A percentile compares a stretch with the other conserved stretches of the same genome.
Evolutionary conservation across 371 early-diverging fungal species (phyloP).

Genomic region (Mortierella sp.): DNA sequence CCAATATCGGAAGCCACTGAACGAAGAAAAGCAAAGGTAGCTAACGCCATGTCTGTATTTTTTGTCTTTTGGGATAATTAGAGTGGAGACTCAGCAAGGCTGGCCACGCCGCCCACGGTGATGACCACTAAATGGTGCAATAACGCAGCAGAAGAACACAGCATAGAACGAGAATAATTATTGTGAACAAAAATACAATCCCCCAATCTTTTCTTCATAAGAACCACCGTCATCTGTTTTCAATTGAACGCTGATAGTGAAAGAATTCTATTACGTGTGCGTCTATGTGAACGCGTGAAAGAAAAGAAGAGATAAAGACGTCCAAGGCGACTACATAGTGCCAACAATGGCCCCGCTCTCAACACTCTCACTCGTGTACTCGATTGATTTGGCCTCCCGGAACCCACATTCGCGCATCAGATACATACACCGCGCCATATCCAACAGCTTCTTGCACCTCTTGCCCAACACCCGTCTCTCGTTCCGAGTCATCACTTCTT

Average conservation of each 20-base stretch:
- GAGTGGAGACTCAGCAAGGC: slow-evolving; percentile 58
- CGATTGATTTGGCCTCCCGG: slow-evolving; percentile 38
- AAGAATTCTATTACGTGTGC: not conserved
- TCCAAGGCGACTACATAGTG: slow-evolving; percentile 19
- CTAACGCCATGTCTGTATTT: not conserved
- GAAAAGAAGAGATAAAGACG: not conserved
- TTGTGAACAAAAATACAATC: slow-evolving; percentile 11
- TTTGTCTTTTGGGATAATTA: slow-evolving; percentile 13
- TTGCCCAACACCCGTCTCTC: slow-evolving; percentile 47
- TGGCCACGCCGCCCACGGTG: slow-evolving; percentile 36
- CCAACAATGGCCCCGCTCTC: slow-evolving; percentile 54
- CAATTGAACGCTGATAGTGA: not conserved
- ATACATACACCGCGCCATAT: slow-evolving; percentile 49
- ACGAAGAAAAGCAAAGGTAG: not conserved
- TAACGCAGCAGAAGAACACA: not conserved
- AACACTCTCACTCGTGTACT: slow-evolving; percentile 49
- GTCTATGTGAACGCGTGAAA: not conserved
- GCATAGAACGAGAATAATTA: slow-evolving; percentile 14
- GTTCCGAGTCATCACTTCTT: slow-evolving; percentile 29
- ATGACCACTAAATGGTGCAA: slow-evolving; percentile 27
- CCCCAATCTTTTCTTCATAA: not conserved
- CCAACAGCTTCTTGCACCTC: slow-evolving; percentile 49
- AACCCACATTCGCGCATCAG: slow-evolving; percentile 50
- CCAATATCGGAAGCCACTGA: not conserved
- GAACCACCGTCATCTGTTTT: not conserved